Evolutionary conservation across 176 grass and related monocot genomes (phyloP).

Genomic region (Cocos nucifera): DNA sequence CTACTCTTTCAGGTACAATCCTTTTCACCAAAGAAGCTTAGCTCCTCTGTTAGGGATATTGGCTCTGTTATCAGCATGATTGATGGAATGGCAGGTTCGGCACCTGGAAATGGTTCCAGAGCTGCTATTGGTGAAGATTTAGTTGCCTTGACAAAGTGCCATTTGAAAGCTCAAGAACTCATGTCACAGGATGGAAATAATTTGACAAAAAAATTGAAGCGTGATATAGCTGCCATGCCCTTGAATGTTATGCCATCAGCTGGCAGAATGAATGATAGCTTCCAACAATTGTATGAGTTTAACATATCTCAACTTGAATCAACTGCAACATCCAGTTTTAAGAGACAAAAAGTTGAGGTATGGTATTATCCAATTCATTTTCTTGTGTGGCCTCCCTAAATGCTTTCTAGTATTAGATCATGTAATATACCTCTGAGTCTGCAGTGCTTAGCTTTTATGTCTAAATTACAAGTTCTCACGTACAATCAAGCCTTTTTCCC

Average conservation of each 20-base stretch:
- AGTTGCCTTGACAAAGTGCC: constrained; percentile 92
- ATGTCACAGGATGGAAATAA: constrained; percentile 69
- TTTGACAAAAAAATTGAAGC: constrained; percentile 88
- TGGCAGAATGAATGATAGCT: constrained; percentile 67
- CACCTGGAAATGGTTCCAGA: constrained; percentile 90
- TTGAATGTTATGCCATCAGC: constrained; percentile 57
- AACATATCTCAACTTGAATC: constrained; percentile 64
- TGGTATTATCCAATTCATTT: background rate
- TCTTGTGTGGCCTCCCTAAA: too few species aligned
- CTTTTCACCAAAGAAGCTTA: constrained; percentile 19
- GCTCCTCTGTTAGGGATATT: constrained; percentile 61
- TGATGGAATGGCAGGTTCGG: constrained; percentile 81
- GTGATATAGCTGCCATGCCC: constrained; percentile 91
- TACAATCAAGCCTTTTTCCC: too few species aligned
- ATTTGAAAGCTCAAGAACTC: constrained; percentile 85
- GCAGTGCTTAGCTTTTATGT: too few species aligned
- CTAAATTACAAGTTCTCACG: too few species aligned
- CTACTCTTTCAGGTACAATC: constrained; percentile 6
- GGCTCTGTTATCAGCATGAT: constrained; percentile 81
- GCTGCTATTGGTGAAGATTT: constrained; percentile 91
- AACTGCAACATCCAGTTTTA: constrained; percentile 65
- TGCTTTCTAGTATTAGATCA: too few species aligned
- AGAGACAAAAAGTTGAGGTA: constrained; percentile 72
- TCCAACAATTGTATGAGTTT: constrained; percentile 36
- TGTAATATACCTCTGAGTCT: too few species aligned